These are phyloP conservation scores for Neonectria coccinea DNA, from an alignment of 2,329 filamentous ascomycete genomes.

Conservation along the genomic window DNA sequence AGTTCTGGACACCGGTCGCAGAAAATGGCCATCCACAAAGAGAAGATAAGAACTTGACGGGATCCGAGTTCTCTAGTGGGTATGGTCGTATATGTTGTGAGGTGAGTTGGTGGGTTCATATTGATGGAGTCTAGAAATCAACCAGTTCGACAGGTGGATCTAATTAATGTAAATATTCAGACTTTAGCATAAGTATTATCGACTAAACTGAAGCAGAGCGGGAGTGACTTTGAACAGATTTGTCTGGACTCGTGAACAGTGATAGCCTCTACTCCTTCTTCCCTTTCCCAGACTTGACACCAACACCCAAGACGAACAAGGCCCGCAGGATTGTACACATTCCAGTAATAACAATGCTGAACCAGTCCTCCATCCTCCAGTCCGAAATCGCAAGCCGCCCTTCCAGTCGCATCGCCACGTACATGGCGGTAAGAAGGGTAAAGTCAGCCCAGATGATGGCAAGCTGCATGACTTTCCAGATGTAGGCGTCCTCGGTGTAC, in stretches of 20 bases:
- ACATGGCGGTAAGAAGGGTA: constrained; percentile 35
- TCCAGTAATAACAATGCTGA: constrained; percentile 20
- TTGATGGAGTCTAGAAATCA: no score
- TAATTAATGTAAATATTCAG: no score
- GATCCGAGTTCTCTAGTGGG: constrained; percentile 7
- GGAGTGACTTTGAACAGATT: no score
- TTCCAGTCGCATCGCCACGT: constrained; percentile 28
- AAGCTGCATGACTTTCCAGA: constrained; percentile 40
- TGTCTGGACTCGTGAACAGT: no score
- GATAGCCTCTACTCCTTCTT: constrained; percentile 13
- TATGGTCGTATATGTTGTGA: neutral
- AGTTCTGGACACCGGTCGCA: no score
- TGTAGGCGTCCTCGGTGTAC: constrained; percentile 38
- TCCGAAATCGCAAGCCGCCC: constrained; percentile 18
- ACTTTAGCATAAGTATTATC: no score
- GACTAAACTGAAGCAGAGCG: no score
- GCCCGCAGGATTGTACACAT: constrained; percentile 32
- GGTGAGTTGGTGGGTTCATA: neutral
- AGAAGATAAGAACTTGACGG: neutral
- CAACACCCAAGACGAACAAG: constrained; percentile 32
- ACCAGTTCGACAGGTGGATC: no score
- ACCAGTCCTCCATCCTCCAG: constrained; percentile 37
- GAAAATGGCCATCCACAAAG: no score
- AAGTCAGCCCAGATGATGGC: constrained; percentile 38
- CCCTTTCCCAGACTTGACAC: constrained; percentile 25